phyloP scores from a whole-genome alignment of 257 asterid genomes.

The Handroanthus guayacan region DNA sequence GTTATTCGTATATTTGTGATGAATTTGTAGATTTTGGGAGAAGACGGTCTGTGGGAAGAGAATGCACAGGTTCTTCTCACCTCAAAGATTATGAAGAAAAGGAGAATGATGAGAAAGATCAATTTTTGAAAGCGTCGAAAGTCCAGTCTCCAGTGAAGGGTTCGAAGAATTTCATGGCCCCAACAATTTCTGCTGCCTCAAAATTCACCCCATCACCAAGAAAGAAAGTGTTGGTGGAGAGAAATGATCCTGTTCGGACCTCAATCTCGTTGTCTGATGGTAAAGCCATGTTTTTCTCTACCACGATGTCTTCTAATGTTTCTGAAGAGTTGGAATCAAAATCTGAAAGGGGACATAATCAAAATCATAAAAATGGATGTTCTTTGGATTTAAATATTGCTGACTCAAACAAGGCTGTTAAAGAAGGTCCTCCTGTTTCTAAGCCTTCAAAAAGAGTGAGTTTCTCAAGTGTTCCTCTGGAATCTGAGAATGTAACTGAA shows the following conservation, averaged over 20 bases:
- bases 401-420: constrained; percentile 32
- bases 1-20: constrained; percentile 13
- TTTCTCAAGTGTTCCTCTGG: constrained; percentile 49
- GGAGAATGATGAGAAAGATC: constrained; percentile 67
- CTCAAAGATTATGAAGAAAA: constrained; percentile 58
- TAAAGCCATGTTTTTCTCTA: constrained; percentile 71
- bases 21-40: constrained; percentile 54
- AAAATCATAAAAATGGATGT: constrained; percentile 21
- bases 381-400: constrained; percentile 24
- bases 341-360: constrained; percentile 38
- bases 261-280: constrained; percentile 74
- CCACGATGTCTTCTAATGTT: constrained; percentile 28
- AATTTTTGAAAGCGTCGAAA: constrained; percentile 43
- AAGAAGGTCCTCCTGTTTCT: constrained; percentile 48
- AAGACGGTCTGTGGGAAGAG: constrained; percentile 46
- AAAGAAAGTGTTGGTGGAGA: constrained; percentile 82
- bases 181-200: constrained; percentile 94
- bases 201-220: constrained; percentile 85
- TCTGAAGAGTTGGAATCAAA: constrained; percentile 38
- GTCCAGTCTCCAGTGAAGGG: constrained; percentile 62
- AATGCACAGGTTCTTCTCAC: constrained; percentile 34
- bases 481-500: constrained; percentile 36
- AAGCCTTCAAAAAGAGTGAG: constrained; percentile 61
- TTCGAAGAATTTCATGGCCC: constrained; percentile 84
- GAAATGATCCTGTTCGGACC: constrained; percentile 78